Evolutionary conservation across 2,329 filamentous ascomycete species (phyloP), one percentile per base, ranked within the genome.

Genomic region (Aspergillus pseudoviridinutans): DNA sequence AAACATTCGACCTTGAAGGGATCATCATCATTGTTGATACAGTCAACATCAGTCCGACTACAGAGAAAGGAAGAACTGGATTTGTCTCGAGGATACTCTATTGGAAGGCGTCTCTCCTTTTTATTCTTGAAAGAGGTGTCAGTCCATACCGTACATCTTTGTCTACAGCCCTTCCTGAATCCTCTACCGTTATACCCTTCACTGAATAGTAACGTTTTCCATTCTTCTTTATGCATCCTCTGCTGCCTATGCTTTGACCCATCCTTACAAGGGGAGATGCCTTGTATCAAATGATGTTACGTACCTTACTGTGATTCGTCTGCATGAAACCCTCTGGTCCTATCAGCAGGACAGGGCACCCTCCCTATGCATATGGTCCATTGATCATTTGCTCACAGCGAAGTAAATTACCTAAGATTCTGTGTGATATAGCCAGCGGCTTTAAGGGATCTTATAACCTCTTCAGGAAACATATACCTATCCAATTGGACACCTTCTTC

Each of bases 391-490:
- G 55, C 17, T n/a, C 28, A 46, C 20, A 6, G 46, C 14, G 22
- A 44, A 29, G 14, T 22, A 14, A 28, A 42, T 55, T 49, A 55
- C 55, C 10, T 60, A 56, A 49, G 44, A 20, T 22, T 17, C 32
- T 38, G 32, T 7, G 5, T 25, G 47, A 22, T 44, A 41, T 28
- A 35, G 17, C 32, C 7, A 20, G 25, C 50, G 50, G 41, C 52
- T 50, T 41, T 24, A 42, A 61, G 64, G 70, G 70, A 72, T 62
- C 60, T 25, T 50, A 67, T 71, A 70, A 64, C 70, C 62, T 47
- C 27, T 68, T 71, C 64, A 61, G 70, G 69, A 66, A 72, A 69
- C 58, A 66, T 67, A 69, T 60, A 61, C 69, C 61, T 51, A 50
- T 52, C 62, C 61, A 64, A 65, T 63, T 49, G 56, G 50, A 54